Evolutionary conservation across 106 monocot genomes (phyloP).

Genomic region (Apostasia shenzhenica): DNA sequence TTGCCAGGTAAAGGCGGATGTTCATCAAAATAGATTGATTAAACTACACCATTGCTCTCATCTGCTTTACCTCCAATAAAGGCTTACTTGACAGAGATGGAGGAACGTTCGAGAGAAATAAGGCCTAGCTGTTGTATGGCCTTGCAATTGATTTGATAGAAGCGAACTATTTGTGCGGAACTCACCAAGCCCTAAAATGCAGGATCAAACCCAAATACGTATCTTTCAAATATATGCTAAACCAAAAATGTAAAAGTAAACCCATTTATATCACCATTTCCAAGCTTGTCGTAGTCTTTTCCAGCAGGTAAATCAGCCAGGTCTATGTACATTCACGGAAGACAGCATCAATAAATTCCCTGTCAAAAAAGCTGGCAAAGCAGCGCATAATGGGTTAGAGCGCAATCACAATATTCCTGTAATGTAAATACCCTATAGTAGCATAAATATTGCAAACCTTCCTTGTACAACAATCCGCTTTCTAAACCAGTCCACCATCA

Average conservation of each 20-base stretch:
- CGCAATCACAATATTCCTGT: neutral
- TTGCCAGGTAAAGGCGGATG: too few relatives aligned
- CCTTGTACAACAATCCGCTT: conserved; percentile 69
- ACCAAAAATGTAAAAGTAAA: neutral
- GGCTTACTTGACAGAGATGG: conserved; percentile 76
- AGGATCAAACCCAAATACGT: conserved; percentile 3
- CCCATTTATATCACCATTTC: conserved; percentile 67
- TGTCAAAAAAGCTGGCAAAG: conserved; percentile 79
- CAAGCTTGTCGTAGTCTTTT: conserved; percentile 89
- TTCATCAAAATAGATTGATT: too few relatives aligned
- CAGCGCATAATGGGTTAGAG: neutral
- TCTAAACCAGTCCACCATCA: conserved; percentile 84
- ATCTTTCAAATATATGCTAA: neutral
- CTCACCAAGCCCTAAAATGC: conserved; percentile 73
- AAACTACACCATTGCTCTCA: neutral
- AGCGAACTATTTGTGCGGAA: conserved; percentile 90
- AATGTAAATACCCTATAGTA: neutral
- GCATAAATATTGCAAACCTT: conserved; percentile 43
- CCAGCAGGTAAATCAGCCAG: conserved; percentile 82
- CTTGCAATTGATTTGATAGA: conserved; percentile 80
- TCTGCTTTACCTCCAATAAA: conserved; percentile 79
- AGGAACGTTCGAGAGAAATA: conserved; percentile 76
- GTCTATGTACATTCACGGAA: conserved; percentile 89
- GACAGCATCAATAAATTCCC: conserved; percentile 94
- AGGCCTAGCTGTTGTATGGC: conserved; percentile 65